Percentiles rank a stretch among this genome's conserved stretches.
phyloP scores from a whole-genome alignment of 2,329 filamentous ascomycete species.

The Cyphellophora europaea region DNA sequence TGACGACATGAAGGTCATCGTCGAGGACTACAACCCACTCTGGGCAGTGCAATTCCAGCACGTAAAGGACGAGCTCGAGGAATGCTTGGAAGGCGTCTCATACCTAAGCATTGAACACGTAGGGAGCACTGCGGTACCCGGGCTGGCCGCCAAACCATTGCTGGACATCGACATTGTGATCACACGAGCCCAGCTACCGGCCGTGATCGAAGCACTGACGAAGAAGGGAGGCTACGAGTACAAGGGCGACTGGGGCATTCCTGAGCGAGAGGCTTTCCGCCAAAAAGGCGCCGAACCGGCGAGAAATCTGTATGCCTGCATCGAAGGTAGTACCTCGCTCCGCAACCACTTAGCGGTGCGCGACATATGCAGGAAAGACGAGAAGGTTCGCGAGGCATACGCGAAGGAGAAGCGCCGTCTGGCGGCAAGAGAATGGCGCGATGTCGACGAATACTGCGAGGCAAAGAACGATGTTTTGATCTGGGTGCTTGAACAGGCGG shows the following conservation, averaged over 20 bases:
- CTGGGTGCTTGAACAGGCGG: constrained; percentile 11
- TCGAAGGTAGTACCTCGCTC: constrained; percentile 24
- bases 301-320: constrained; percentile 28
- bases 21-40: constrained; percentile 11
- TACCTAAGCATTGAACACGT: constrained; percentile 26
- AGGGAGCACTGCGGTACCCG: constrained; percentile 27
- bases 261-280: constrained; percentile 26
- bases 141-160: constrained; percentile 26
- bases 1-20: constrained; percentile 5
- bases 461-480: constrained; percentile 14
- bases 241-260: constrained; percentile 26
- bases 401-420: constrained; percentile 10
- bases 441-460: constrained; percentile 14
- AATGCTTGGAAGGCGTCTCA: constrained; percentile 6
- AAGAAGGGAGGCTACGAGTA: constrained; percentile 24
- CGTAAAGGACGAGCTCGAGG: constrained; percentile 13
- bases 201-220: constrained; percentile 23
- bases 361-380: constrained; percentile 24
- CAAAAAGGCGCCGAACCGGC: constrained; percentile 21
- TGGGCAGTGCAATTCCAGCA: constrained; percentile 9
- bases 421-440: constrained; percentile 9
- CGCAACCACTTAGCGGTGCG: constrained; percentile 30
- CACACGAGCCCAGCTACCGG: constrained; percentile 17
- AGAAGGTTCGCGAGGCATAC: constrained; percentile 21
- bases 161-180: constrained; percentile 29